Percentiles rank a stretch among this genome's conserved stretches.
Evolutionary conservation across 805 yeast genomes (phyloP).

Genomic region (Lachancea waltii): DNA sequence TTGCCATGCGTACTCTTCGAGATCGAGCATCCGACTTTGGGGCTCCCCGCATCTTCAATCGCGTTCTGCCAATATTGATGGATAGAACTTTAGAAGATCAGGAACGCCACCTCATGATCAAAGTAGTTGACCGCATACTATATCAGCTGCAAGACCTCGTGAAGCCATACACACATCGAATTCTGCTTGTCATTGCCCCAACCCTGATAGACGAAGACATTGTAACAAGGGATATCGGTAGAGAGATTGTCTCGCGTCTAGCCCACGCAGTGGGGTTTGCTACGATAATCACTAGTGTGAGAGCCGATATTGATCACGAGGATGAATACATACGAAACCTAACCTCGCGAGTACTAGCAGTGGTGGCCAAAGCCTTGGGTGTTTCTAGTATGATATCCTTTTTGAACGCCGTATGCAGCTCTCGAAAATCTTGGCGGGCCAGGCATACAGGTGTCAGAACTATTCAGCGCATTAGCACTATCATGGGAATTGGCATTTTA

Average conservation of each 20-base stretch:
- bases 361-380: slow-evolving; percentile 76
- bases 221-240: slow-evolving; percentile 68
- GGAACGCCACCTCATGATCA: slow-evolving; percentile 77
- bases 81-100: slow-evolving; percentile 70
- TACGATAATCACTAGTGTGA: slow-evolving; percentile 65
- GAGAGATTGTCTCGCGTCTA: slow-evolving; percentile 67
- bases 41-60: slow-evolving; percentile 59
- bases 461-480: slow-evolving; percentile 65
- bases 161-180: slow-evolving; percentile 66
- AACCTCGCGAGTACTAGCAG: slow-evolving; percentile 75
- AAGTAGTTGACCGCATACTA: slow-evolving; percentile 63
- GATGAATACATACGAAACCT: slow-evolving; percentile 77
- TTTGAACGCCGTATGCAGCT: slow-evolving; percentile 67
- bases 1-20: slow-evolving; percentile 58
- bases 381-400: slow-evolving; percentile 69
- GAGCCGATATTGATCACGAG: slow-evolving; percentile 75
- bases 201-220: slow-evolving; percentile 72
- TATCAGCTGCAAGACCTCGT: slow-evolving; percentile 58
- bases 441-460: slow-evolving; percentile 76
- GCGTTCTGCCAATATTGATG: slow-evolving; percentile 66
- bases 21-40: slow-evolving; percentile 63
- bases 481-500: slow-evolving; percentile 64
- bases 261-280: slow-evolving; percentile 79
- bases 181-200: slow-evolving; percentile 71
- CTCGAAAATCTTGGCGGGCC: slow-evolving; percentile 74